Evolutionary conservation across 208 protist genomes (phyloP), one percentile per base, ranked within the genome.

Genomic region (Trypanosoma grayi): DNA sequence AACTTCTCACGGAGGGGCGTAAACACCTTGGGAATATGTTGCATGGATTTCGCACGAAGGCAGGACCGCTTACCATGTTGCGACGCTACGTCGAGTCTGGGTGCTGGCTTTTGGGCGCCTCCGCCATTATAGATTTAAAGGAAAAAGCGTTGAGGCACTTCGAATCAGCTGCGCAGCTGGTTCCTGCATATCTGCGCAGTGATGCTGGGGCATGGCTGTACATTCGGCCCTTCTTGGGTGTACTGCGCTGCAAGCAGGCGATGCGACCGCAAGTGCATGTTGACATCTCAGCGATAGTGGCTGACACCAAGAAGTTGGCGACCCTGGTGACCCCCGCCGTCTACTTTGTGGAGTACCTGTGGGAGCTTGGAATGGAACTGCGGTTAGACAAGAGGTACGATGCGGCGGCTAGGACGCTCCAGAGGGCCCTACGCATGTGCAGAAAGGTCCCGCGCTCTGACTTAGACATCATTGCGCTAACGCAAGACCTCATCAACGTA

Each of bases 361-460:
- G 83, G 79, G 79, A 84, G 62, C 70, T 90, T 30, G 83, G 83
- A 4, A 86, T 81, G 77, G 83, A 90, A 72, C 66, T 90, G n/a
- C 69, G 71, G 14, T 66, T 66, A 10, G 68, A 77, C 48, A 50
- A 31, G 4, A 52, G 76, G 61, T 78, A 78, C 52, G 77, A 68
- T 31, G 67, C 63, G 62, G 74, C 79, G 3, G 63, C 72, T 1
- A 66, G 63, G 25, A 61, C 85, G 16, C 59, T 90, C 13, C 81
- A 73, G 4, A 46, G 45, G 0, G 83, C 77, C 4, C 60, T 82
- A 13, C 28, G 52, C 1, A 76, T 90, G 69, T 51, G 58, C 24
- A 79, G 73, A 55, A 70, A 73, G 31, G 73, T 83, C 5, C 56
- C 47, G 16, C 28, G 31, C 47, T 66, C 73, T 0, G 31, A 40